phyloP scores from a whole-genome alignment of 768 basidiomycete genomes.

The Leccinum variicolor region DNA sequence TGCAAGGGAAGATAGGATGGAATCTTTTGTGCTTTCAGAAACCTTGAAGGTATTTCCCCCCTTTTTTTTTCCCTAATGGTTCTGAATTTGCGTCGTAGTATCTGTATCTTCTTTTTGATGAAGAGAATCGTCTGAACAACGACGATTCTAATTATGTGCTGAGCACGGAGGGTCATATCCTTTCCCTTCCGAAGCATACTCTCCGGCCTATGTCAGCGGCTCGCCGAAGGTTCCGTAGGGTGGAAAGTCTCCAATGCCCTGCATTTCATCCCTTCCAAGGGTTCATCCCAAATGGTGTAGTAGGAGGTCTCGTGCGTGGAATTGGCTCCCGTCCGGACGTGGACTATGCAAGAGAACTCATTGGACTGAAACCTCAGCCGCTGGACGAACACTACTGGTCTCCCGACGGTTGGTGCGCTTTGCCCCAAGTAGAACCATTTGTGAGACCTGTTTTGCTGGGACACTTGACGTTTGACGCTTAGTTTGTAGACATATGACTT shows the following conservation, averaged over 20 bases:
- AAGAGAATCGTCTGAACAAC: constrained; percentile 67
- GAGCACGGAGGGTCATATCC: constrained; percentile 92
- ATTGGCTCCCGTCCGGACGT: constrained; percentile 71
- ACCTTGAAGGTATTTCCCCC: constrained; percentile 70
- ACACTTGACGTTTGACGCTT: background rate
- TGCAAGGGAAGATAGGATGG: constrained; percentile 90
- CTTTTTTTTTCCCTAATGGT: background rate
- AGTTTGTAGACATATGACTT: constrained; percentile 66
- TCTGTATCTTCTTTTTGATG: constrained; percentile 89
- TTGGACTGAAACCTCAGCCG: constrained; percentile 49
- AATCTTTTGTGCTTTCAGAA: constrained; percentile 92
- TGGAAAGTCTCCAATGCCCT: constrained; percentile 73
- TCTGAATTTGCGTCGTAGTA: constrained; percentile 50
- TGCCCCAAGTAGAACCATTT: constrained; percentile 63
- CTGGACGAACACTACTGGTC: constrained; percentile 60
- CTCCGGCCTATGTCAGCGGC: constrained; percentile 56
- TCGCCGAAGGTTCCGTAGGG: constrained; percentile 57
- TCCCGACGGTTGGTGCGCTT: constrained; percentile 70
- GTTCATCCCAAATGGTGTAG: constrained; percentile 28
- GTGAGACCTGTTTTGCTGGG: constrained; percentile 40
- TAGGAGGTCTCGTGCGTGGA: constrained; percentile 56
- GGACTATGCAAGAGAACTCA: constrained; percentile 77
- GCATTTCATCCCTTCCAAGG: constrained; percentile 49
- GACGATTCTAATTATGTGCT: constrained; percentile 88
- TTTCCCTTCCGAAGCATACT: constrained; percentile 57